These are phyloP conservation scores for Yarrowia alimentaria DNA, from an alignment of 805 yeast genomes.

Conservation along the genomic window DNA sequence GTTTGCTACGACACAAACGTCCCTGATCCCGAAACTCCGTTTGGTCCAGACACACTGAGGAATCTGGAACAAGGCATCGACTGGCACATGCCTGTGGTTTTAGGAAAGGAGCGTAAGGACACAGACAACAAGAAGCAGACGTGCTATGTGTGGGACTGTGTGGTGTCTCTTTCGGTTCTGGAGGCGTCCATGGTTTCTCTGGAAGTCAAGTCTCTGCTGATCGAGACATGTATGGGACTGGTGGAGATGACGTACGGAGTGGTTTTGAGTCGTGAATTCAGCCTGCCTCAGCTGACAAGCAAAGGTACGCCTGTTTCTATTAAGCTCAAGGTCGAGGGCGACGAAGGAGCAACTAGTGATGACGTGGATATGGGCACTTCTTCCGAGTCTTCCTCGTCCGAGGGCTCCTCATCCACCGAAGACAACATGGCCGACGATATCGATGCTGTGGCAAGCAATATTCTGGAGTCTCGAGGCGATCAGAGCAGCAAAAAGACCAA, in stretches of 20 bases:
- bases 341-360: background rate
- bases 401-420: conserved; percentile 1
- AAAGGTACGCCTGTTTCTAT: conserved; percentile 62
- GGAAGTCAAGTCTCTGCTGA: conserved; percentile 61
- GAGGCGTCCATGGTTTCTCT: conserved; percentile 57
- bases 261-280: conserved; percentile 57
- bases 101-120: conserved; percentile 55
- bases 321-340: conserved; percentile 10
- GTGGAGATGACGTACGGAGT: conserved; percentile 57
- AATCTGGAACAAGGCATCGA: conserved; percentile 63
- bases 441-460: conserved; percentile 5
- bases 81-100: conserved; percentile 84
- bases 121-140: conserved; percentile 63
- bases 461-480: conserved; percentile 13
- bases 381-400: background rate
- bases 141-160: conserved; percentile 75
- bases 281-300: conserved; percentile 66
- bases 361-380: conserved; percentile 12
- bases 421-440: conserved; percentile 20
- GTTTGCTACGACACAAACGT: conserved; percentile 65
- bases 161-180: conserved; percentile 63
- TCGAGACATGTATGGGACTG: conserved; percentile 83
- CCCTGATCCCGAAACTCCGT: conserved; percentile 57
- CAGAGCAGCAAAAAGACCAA: background rate
- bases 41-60: conserved; percentile 57